Evolutionary conservation across 495 filamentous ascomycete genomes (phyloP).

Genomic region (Neohortaea acidophila): DNA sequence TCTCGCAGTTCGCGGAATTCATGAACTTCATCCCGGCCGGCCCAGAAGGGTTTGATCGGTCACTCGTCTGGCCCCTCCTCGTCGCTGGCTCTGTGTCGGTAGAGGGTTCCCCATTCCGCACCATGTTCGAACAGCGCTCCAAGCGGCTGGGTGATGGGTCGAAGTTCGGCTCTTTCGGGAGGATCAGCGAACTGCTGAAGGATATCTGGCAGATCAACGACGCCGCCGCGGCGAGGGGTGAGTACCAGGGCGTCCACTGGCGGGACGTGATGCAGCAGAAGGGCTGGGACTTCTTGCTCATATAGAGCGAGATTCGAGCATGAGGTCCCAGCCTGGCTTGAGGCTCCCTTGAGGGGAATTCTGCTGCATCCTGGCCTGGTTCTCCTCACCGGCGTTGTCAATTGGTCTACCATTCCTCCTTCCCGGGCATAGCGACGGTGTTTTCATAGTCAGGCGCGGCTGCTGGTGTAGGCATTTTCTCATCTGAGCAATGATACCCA

Average conservation of each 20-base stretch:
- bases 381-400: constrained; percentile 1
- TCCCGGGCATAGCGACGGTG: constrained; percentile 13
- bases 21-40: constrained; percentile 72
- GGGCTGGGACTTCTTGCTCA: constrained; percentile 82
- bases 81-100: constrained; percentile 64
- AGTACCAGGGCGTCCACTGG: constrained; percentile 67
- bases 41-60: constrained; percentile 69
- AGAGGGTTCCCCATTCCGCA: constrained; percentile 54
- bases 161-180: constrained; percentile 72
- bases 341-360: constrained; percentile 10
- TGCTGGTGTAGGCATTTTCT: constrained; percentile 1
- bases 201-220: constrained; percentile 73
- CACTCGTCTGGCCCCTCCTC: constrained; percentile 83
- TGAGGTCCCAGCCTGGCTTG: not conserved
- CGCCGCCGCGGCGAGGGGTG: constrained; percentile 29
- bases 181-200: constrained; percentile 59
- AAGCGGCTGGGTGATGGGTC: constrained; percentile 56
- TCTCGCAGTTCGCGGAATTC: constrained; percentile 53
- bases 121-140: constrained; percentile 56
- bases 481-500: constrained; percentile 13
- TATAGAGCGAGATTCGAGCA: too few species aligned
- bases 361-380: constrained; percentile 10
- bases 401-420: constrained; percentile 1
- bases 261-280: constrained; percentile 85
- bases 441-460: not conserved